phyloP scores from a whole-genome alignment of 2,329 filamentous ascomycete species.

The Fusarium succisae region DNA sequence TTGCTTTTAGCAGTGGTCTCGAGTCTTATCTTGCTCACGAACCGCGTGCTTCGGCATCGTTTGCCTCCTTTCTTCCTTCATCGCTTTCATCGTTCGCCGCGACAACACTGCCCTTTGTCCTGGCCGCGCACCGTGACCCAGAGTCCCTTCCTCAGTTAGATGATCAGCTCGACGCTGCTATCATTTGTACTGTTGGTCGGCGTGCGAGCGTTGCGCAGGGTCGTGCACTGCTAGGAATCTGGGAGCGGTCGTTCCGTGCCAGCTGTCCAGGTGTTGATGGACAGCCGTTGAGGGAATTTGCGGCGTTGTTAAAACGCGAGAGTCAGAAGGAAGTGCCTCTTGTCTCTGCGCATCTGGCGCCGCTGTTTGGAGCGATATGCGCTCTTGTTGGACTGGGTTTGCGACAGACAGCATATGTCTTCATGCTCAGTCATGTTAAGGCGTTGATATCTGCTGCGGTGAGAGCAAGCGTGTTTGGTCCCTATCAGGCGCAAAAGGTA shows the following conservation, averaged over 20 bases:
- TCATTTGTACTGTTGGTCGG: slow-evolving; percentile 81
- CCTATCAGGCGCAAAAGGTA: slow-evolving; percentile 80
- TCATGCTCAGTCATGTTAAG: slow-evolving; percentile 79
- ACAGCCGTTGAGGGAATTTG: slow-evolving; percentile 49
- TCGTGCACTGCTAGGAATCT: slow-evolving; percentile 76
- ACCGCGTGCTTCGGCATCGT: slow-evolving; percentile 52
- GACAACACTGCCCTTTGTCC: slow-evolving; percentile 78
- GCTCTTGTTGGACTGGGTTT: slow-evolving; percentile 67
- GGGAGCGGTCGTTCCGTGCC: slow-evolving; percentile 74
- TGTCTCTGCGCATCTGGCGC: slow-evolving; percentile 73
- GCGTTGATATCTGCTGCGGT: slow-evolving; percentile 81
- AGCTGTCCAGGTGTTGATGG: slow-evolving; percentile 46
- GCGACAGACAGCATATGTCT: slow-evolving; percentile 76
- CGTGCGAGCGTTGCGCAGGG: slow-evolving; percentile 81
- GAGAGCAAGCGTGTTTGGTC: slow-evolving; percentile 79
- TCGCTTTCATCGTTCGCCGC: slow-evolving; percentile 77
- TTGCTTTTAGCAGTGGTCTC: slow-evolving; percentile 84
- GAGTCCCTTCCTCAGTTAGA: slow-evolving; percentile 66
- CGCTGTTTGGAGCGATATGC: slow-evolving; percentile 75
- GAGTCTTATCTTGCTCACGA: slow-evolving; percentile 84
- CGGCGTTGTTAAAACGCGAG: slow-evolving; percentile 46
- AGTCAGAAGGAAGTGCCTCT: slow-evolving; percentile 49
- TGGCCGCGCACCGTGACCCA: slow-evolving; percentile 71
- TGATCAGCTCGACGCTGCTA: slow-evolving; percentile 79
- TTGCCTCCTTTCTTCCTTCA: slow-evolving; percentile 73